These are phyloP conservation scores for Juglanconis sp. DNA, from an alignment of 2,329 filamentous ascomycete species.

Conservation along the genomic window DNA sequence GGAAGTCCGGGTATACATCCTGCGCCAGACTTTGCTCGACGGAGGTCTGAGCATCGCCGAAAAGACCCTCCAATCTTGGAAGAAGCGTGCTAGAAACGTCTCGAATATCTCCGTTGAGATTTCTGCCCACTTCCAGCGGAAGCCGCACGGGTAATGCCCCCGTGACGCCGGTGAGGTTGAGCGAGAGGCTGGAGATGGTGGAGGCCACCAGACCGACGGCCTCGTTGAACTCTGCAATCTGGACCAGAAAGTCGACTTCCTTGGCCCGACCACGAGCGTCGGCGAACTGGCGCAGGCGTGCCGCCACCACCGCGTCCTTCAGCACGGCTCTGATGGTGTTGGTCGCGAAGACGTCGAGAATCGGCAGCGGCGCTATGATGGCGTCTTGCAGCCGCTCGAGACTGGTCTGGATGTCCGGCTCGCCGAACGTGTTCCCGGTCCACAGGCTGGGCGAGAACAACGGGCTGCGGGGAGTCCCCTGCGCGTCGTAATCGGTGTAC, in stretches of 20 bases:
- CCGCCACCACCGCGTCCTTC: not conserved
- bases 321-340: conserved; percentile 8
- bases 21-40: conserved; percentile 7
- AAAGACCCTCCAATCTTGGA: conserved; percentile 1
- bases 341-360: conserved; percentile 10
- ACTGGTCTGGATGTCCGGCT: conserved; percentile 3
- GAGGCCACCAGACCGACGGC: not conserved
- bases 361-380: not conserved
- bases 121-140: conserved; percentile 1
- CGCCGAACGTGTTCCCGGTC: conserved; percentile 4
- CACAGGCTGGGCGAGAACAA: not conserved
- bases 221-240: conserved; percentile 4
- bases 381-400: conserved; percentile 8
- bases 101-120: conserved; percentile 3
- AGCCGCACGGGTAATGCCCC: conserved; percentile 6
- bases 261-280: not conserved
- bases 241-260: conserved; percentile 12
- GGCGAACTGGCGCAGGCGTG: conserved; percentile 9
- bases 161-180: conserved; percentile 7
- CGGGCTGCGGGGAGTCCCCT: conserved; percentile 1
- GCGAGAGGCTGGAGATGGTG: not conserved
- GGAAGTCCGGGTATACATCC: conserved; percentile 12
- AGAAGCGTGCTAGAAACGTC: conserved; percentile 3
- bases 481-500: conserved; percentile 12
- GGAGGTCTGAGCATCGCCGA: conserved; percentile 1